phyloP scores from a whole-genome alignment of 2,329 filamentous ascomycete species.

The Leptographium wingfieldii region DNA sequence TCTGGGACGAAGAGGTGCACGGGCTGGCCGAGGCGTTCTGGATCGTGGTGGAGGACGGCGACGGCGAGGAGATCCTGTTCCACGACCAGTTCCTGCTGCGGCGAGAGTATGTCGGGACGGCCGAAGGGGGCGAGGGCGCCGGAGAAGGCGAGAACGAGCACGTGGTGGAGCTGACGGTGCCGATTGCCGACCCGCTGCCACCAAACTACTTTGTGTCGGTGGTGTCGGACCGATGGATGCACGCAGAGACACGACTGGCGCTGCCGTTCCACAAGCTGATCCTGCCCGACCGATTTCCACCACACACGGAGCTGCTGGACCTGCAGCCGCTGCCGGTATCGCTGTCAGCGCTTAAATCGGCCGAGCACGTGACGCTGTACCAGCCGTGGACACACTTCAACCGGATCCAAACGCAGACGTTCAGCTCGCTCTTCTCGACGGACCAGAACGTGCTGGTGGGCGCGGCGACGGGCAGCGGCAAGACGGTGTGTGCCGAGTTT shows the following conservation, averaged over 20 bases:
- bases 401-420: conserved; percentile 93
- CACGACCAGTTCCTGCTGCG: conserved; percentile 89
- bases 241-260: conserved; percentile 84
- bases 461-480: conserved; percentile 87
- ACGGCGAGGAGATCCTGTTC: conserved; percentile 90
- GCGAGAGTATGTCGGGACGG: conserved; percentile 54
- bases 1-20: conserved; percentile 86
- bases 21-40: conserved; percentile 86
- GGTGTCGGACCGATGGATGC: conserved; percentile 95
- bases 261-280: conserved; percentile 93
- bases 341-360: conserved; percentile 66
- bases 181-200: conserved; percentile 94
- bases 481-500: conserved; percentile 94
- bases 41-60: conserved; percentile 94
- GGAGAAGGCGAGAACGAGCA: conserved; percentile 60
- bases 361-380: conserved; percentile 73
- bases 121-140: not conserved
- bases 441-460: conserved; percentile 92
- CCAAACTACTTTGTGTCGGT: conserved; percentile 98
- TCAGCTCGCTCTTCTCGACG: conserved; percentile 81
- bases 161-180: conserved; percentile 88
- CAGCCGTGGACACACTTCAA: conserved; percentile 83
- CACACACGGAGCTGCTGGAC: conserved; percentile 84
- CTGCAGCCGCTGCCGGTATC: conserved; percentile 80
- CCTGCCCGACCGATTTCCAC: conserved; percentile 87